Base-by-base conservation (phyloP, 345 rosid genomes). In the Eucalyptus curtisii region DNA sequence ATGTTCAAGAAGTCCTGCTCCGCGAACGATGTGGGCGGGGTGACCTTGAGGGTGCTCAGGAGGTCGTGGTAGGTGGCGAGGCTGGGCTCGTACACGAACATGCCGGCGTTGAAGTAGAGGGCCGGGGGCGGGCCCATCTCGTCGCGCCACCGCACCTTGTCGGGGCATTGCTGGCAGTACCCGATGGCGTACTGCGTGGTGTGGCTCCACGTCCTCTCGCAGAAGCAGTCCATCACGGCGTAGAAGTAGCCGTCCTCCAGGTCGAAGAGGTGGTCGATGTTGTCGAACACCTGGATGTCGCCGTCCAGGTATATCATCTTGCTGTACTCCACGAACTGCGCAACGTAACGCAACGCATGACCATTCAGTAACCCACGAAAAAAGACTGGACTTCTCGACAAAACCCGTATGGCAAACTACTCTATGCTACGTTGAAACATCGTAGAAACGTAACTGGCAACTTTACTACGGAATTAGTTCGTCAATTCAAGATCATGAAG, bases 1-100 rank as follows among this genome's bases (percentile, higher is more conserved):
- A 92, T 93, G 93, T 97, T 98, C 89, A 98, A 59, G 88, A 95
- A 97, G 90, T 97, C 98, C 98, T 95, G 99, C 93, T 97, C 99
- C 4, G 98, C 99, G 52, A 96, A 97, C 5, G 96, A 89, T 47
- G 99, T 95, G 0, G 99, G 95, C 48, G 94, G 88, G 53, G 95
- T 96, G 86, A 93, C 25, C 49, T 91, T 86, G 86, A 96, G 90
- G 3, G 95, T 90, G 16, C 66, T 89, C 31, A 95, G 68, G 25
- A 97, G 92, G 87, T 94, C 89, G 22, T 90, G 50, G 76, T 95
- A 97, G 10, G 96, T 94, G 4, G 45, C 55, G 3, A 94, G 92
- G 45, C 91, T 90, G 3, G 99, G 99, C 90, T 97, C 96, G 61
- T 88, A 95, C 80, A 98, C 87, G 79, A 96, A 94, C 99, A 97